Base-by-base conservation (phyloP, 208 protist species). In the Wallacemonas sp. region DNA sequence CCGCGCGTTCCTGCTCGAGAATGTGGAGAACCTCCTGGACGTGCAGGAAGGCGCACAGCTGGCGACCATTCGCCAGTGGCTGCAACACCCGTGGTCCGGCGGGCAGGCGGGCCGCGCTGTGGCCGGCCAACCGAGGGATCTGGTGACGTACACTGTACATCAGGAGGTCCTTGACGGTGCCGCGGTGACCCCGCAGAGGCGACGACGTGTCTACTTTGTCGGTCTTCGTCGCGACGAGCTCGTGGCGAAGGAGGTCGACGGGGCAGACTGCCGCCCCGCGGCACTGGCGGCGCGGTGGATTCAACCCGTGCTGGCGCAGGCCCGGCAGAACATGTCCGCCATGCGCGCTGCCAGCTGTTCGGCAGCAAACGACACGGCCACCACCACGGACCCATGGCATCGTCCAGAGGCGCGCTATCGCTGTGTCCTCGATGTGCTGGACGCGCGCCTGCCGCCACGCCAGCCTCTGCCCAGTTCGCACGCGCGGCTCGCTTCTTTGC, bases 1-100 rank as follows among this genome's bases (percentile, higher is more conserved):
- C 10, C 41, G 70, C 4, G 78, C 61, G 11, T 90, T 94, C 64
- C 59, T 96, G n/a, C 76, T 96, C 41, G 91, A 96, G 63, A 96
- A 94, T 64, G 91, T 94, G 54, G 72, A 82, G 29, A 74, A 86
- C 66, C 63, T 94, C 16, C 31, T 90, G 28, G 62, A 72, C n/a
- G 57, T 90, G 18, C 75, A 89, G 31, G 67, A 75, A 2, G 83
- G 84, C 10, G 67, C 42, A 2, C 77, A 90, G 45, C 65, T 93
- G 16, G 42, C 49, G 5, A 69, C 61, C 42, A 86, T 91, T 44
- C 52, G 87, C 12, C 20, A 10, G 1, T 50, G 63, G 31, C 67
- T 94, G 3, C 69, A 67, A 5, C 18, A 26, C 7, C 78, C 81
- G 5, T 61, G 28, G 25, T 29, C 42, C 55, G 23, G 12, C n/a